Conservation (phyloP, 306 rosid species). For the Begonia peltatifolia region DNA sequence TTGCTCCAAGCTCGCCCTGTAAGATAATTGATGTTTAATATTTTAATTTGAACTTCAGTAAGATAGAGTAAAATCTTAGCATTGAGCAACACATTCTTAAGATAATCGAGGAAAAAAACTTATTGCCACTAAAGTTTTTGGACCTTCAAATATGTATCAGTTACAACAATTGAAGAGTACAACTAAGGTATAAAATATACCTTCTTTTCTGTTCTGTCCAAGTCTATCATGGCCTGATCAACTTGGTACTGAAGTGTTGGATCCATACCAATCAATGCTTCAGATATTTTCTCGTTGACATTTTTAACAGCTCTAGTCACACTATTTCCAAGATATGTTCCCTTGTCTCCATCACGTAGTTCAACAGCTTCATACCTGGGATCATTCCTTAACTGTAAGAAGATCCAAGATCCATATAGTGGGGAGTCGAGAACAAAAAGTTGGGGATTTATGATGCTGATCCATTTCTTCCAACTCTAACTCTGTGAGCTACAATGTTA, state of each 20-base stretch:
- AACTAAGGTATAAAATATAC: slow-evolving; percentile 14
- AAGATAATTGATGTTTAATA: slow-evolving; percentile 1
- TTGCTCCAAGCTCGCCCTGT: slow-evolving; percentile 82
- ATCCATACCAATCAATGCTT: slow-evolving; percentile 86
- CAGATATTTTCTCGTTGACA: slow-evolving; percentile 76
- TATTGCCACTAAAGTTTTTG: too few relatives aligned
- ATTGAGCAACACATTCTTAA: too few relatives aligned
- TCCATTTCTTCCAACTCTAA: too few relatives aligned
- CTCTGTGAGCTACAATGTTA: too few relatives aligned
- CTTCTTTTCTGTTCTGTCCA: slow-evolving; percentile 97
- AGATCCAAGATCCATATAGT: too few relatives aligned
- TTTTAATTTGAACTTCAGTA: too few relatives aligned
- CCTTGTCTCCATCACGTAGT: slow-evolving; percentile 85
- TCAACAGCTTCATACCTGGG: slow-evolving; percentile 86
- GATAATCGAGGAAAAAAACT: too few relatives aligned
- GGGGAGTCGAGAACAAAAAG: too few relatives aligned
- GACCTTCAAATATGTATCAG: neutral
- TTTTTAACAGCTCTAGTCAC: slow-evolving; percentile 74
- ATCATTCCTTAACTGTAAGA: neutral
- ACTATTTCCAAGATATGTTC: slow-evolving; percentile 69
- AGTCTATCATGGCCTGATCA: slow-evolving; percentile 88
- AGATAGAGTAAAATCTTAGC: too few relatives aligned
- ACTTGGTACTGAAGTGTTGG: slow-evolving; percentile 83
- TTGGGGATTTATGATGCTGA: too few relatives aligned
- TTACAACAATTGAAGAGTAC: slow-evolving; percentile 1